Evolutionary conservation across 768 basidiomycete species (phyloP), one percentile per base, ranked within the genome.

Genomic region (Russula dissimulans): DNA sequence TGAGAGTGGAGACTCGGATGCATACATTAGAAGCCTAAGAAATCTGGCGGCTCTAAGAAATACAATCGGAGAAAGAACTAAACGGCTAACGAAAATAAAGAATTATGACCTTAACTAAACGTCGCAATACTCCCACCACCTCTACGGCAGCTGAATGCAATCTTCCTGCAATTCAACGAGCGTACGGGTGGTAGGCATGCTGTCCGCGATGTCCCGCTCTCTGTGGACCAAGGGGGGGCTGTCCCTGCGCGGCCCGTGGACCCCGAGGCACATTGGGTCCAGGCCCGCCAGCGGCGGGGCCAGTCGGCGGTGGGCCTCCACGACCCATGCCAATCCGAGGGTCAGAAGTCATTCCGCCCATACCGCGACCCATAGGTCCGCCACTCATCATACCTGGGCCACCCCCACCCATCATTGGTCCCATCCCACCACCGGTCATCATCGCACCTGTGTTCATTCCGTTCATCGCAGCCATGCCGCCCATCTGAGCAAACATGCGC

Each of bases 401-500:
- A 29, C 59, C 59, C 29, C 66, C 67, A 60, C 61, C 61, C 69
- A 78, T 80, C 61, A 62, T 61, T 4, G 60, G 56, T 6, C 48
- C 49, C 55, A 61, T 61, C n/a, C 46, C 56, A 2, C 32, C 56
- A 8, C 79, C 78, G 65, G 81, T 68, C 66, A 69, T 69, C 62
- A 67, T 59, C 12, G 56, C 65, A 22, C 57, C 64, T 34, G 60
- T 26, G 44, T 61, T 66, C 51, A 69, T 68, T 54, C 71, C 70
- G 82, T 85, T 85, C 67, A 77, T 79, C 1, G 79, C 78, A 65
- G 81, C 70, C 73, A 73, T 72, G 46, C 69, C 70, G 7, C 72
- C 73, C 29, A 86, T 79, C 79, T 87, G 85, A 7, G 61, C 52
- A 77, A 89, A 86, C 94, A 97, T 95, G 67, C 91, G 87, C 47